Evolutionary conservation across 345 rosid genomes (phyloP), one percentile per base, ranked within the genome.

Genomic region (Aquilaria malaccensis): DNA sequence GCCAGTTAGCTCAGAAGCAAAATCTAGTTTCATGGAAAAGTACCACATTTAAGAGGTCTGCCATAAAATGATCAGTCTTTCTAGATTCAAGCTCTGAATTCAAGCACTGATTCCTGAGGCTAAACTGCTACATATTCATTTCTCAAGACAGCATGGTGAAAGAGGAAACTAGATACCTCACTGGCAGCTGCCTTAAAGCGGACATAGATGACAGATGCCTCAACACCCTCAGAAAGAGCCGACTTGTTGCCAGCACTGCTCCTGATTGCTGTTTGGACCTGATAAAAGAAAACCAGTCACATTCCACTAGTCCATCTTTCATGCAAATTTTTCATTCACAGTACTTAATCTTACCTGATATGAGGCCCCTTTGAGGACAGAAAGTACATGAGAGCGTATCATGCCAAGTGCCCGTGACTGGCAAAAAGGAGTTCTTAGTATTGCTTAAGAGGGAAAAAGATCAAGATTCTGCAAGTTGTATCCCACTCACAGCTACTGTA

Each of bases 401-500:
- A 93, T 79, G 32, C 97, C 97, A 66, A 93, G 76, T 55, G 97
- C 98, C 55, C 98, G 90, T 72, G 97, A 89, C 99, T 93, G 95
- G 72, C 62, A 63, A 22, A 72, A 65, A 67, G 37, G 49, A 15
- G 49, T 49, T 14, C 5, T 7, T 13, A 50, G 43, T 37, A 9
- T 37, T 37, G 43, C 43, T 37, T 37, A 37, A 37, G 43, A 4
- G 43, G 2, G 43, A 37, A 37, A 22, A 37, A 3, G 7, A 37
- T 37, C 43, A 37, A 9, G 7, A 37, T 37, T 37, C 43, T 37
- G 43, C 43, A 37, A 37, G 1, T 3, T 37, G 43, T 37, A 37
- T 37, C 43, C 7, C 4, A 4, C 43, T 37, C 4, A 4, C 43
- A 37, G 43, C 43, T 37, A 37, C 43, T 37, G 2, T 4, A 4